Conservation (phyloP, 139 green algal species). For the Closterium sp. region DNA sequence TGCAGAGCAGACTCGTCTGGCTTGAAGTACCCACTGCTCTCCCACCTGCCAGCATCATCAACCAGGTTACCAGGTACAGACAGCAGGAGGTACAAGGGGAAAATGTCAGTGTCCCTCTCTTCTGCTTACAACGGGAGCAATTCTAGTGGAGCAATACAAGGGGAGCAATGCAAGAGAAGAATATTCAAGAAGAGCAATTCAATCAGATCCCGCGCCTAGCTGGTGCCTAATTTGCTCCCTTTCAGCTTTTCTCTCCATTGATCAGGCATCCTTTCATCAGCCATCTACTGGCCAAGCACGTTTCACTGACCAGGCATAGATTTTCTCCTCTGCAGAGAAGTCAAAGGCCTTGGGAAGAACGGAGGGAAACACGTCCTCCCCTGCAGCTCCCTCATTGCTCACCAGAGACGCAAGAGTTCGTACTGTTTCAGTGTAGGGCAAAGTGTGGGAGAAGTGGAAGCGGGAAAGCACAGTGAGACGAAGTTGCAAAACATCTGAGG, state of each 20-base stretch:
- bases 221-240: background rate
- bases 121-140: no score
- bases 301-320: constrained; percentile 42
- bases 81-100: no score
- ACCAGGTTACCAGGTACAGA: background rate
- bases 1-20: constrained; percentile 54
- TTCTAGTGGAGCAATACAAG: no score
- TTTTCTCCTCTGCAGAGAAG: constrained; percentile 33
- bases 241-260: background rate
- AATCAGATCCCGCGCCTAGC: no score
- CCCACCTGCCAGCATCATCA: constrained; percentile 74
- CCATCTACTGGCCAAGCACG: no score
- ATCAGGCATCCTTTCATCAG: no score
- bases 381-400: background rate
- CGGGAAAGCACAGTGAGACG: background rate
- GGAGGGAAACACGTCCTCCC: background rate
- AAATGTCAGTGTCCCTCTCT: no score
- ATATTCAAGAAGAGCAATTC: no score
- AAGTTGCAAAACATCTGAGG: no score
- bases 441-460: background rate
- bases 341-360: constrained; percentile 57
- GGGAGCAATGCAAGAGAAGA: no score
- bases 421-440: background rate
- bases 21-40: constrained; percentile 88
- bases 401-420: background rate